Base-by-base conservation (phyloP, 78 protist genomes). In the Monosiga brevicollis region DNA sequence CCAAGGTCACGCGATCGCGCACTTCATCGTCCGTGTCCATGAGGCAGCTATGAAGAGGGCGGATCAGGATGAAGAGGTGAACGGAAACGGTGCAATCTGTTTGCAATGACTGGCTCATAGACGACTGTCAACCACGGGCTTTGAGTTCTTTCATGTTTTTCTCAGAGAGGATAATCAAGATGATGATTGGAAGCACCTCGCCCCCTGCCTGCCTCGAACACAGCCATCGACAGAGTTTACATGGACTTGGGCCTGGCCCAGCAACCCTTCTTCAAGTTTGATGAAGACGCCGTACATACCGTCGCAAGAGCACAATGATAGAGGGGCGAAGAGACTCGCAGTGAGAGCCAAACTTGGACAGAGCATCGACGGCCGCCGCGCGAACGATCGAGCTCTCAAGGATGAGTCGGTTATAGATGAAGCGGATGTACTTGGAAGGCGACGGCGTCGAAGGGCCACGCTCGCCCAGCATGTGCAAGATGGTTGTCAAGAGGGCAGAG, bases 11-110 rank as follows among this genome's bases (percentile, higher is more conserved):
- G 42, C 98, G 89, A 82, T 96, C 98, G 24, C 98, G 87, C 41
- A 96, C 97, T 84, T 96, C 98, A 79, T 95, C 97, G 75, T 96
- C 97, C 49, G 82, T 84, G 88, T 96, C 98, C 71, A 74, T 70
- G 40, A 91, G 71, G 80, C 94, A 92, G 75, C 94, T 78, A 87
- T 83, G 73, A 37, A 95, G 85, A 25, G 95, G 80, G 34, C 55
- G 43, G 49, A 79, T 35, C 62, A 95, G 35, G 24, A 38, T 38
- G 78, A 22, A 2, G 81, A 40, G n/a, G n/a, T n/a, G n/a, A n/a
- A n/a, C n/a, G n/a, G n/a, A n/a, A n/a, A n/a, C n/a, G n/a, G n/a
- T n/a, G n/a, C n/a, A n/a, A n/a, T n/a, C n/a, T n/a, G n/a, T n/a
- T n/a, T n/a, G n/a, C n/a, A n/a, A n/a, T n/a, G n/a, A n/a, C n/a